Conservation (phyloP, 2,329 filamentous ascomycete genomes). For the Mycosphaerella sp. region DNA sequence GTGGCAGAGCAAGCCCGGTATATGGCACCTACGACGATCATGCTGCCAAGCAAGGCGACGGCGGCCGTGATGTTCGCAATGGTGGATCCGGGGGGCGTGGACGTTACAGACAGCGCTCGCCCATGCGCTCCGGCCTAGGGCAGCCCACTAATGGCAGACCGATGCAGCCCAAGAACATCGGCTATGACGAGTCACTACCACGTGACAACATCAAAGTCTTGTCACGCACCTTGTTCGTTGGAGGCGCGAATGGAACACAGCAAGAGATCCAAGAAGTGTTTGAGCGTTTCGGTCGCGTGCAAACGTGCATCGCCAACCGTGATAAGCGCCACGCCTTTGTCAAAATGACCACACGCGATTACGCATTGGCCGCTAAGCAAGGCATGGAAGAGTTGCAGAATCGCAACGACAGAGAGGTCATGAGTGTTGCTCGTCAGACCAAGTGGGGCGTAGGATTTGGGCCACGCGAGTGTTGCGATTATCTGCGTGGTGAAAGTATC, state of each 20-base stretch:
- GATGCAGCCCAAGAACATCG: constrained; percentile 64
- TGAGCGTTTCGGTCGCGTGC: constrained; percentile 73
- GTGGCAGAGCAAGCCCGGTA: constrained; percentile 57
- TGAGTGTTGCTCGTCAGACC: constrained; percentile 63
- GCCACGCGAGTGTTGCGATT: constrained; percentile 94
- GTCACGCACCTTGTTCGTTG: constrained; percentile 92
- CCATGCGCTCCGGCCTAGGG: constrained; percentile 59
- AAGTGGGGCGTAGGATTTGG: constrained; percentile 98
- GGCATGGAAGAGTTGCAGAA: constrained; percentile 92
- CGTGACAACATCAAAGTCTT: constrained; percentile 80
- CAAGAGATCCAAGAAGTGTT: constrained; percentile 76
- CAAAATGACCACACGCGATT: constrained; percentile 88
- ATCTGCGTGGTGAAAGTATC: constrained; percentile 81
- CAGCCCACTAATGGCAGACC: constrained; percentile 36
- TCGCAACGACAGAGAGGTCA: constrained; percentile 62
- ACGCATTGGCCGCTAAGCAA: constrained; percentile 76
- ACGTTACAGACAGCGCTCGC: constrained; percentile 81
- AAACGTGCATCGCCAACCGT: constrained; percentile 96
- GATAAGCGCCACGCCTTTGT: constrained; percentile 98
- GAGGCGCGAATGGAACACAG: constrained; percentile 76
- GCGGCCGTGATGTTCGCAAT: constrained; percentile 18
- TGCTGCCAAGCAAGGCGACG: constrained; percentile 20
- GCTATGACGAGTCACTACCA: constrained; percentile 68
- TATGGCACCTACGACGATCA: constrained; percentile 63
- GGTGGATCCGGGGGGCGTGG: constrained; percentile 45